These are phyloP conservation scores for Leccinum pallidistipes DNA, from an alignment of 1,284 basidiomycete genomes.

Conservation along the genomic window DNA sequence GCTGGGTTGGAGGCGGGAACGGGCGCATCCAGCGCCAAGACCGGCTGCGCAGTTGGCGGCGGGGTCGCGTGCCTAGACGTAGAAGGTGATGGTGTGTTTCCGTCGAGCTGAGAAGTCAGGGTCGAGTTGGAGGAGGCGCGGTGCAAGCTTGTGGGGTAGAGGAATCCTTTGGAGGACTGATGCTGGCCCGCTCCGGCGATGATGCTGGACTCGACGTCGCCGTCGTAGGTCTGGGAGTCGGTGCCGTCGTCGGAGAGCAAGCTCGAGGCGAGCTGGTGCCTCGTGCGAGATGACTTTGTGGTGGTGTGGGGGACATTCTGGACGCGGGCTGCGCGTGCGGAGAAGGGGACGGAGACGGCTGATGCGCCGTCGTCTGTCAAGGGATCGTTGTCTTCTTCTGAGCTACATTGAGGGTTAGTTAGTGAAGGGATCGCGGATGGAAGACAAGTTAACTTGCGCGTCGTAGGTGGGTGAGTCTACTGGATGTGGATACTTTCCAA, in stretches of 20 bases:
- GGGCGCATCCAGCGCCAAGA: conserved; percentile 39
- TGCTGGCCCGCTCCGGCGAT: conserved; percentile 50
- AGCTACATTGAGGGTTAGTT: conserved; percentile 37
- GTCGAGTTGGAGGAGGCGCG: conserved; percentile 52
- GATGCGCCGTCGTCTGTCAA: conserved; percentile 71
- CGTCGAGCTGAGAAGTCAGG: conserved; percentile 46
- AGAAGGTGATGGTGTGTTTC: conserved; percentile 30
- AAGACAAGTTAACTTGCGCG: conserved; percentile 43
- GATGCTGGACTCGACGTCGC: conserved; percentile 81
- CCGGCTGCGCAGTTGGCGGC: conserved; percentile 22
- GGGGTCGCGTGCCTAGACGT: conserved; percentile 29
- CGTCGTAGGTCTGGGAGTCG: conserved; percentile 86
- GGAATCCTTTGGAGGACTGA: conserved; percentile 33
- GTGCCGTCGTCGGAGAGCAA: conserved; percentile 70
- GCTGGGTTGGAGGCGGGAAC: conserved; percentile 61
- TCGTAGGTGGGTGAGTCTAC: conserved; percentile 76
- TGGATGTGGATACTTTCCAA: conserved; percentile 55
- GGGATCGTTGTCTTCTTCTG: conserved; percentile 82
- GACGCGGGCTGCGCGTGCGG: conserved; percentile 31
- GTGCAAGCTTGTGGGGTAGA: conserved; percentile 34
- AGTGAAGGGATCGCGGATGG: neutral
- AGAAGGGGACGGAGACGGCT: conserved; percentile 44
- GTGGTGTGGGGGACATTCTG: conserved; percentile 27
- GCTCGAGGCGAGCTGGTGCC: conserved; percentile 56
- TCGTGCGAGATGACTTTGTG: conserved; percentile 31